Evolutionary conservation across 2,329 filamentous ascomycete genomes (phyloP), one percentile per base, ranked within the genome.

Genomic region (Anisogramma anomala): DNA sequence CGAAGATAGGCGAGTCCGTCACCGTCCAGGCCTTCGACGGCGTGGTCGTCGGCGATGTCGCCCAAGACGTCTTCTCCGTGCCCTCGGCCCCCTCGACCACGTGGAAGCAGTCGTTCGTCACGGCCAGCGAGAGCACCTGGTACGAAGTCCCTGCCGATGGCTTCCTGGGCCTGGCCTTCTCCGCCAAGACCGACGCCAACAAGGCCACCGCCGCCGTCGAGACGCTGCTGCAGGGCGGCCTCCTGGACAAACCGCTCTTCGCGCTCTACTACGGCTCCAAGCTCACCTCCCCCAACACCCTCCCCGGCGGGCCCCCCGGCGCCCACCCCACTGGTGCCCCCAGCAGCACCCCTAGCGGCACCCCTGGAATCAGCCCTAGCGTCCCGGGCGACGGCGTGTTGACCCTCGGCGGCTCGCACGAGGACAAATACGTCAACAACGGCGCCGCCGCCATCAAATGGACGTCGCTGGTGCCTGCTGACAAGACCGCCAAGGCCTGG

Each of bases 91-190:
- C 39, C 3, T 41, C 46, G 3, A 1, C 46, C 0, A 47, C 45
- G 1, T 63, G 57, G 55, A 45, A 47, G 3, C 52, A 55, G 22
- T 41, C 48, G 10, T 60, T 61, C 38, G 49, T 63, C 6, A 49
- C 52, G 9, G 55, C 53, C 18, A 55, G 55, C 42, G 41, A 53
- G 38, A 55, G 47, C 36, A 50, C 40, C 17, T 62, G 58, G 58
- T 41, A 42, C 0, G 34, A 50, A 6, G 49, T 55, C 6, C 46
- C 60, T 0, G 54, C 51, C 3, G 54, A 60, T 33, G 60, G 60
- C 17, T 61, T 63, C 46, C 39, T 63, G 23, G 60, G 60, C 0
- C 48, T 62, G 3, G 54, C 52, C 2, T 63, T 62, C 22, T 45
- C 48, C 13, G 54, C 52, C 17, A 61, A 61, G 33, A 34, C 52